phyloP scores from a whole-genome alignment of 345 rosid genomes.

The Brassica carinata region DNA sequence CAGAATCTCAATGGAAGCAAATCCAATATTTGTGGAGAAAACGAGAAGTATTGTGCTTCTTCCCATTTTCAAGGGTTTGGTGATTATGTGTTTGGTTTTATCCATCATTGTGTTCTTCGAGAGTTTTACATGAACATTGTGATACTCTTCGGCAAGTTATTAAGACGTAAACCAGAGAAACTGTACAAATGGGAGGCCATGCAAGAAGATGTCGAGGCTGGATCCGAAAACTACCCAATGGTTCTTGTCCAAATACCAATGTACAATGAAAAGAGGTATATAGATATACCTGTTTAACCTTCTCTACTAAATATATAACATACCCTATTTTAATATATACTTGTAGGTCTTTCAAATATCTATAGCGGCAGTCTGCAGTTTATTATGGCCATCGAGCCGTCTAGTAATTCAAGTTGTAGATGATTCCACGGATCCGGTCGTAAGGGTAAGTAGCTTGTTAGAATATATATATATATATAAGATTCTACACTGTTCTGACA shows the following conservation, averaged over 20 bases:
- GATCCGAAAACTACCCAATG: conserved; percentile 38
- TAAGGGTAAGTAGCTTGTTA: conserved; percentile 40
- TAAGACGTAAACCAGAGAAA: conserved; percentile 43
- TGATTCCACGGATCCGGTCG: conserved; percentile 60
- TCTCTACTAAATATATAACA: too few relatives aligned
- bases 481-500: not conserved
- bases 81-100: conserved; percentile 51
- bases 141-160: conserved; percentile 45
- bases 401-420: conserved; percentile 63
- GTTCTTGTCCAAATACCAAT: conserved; percentile 46
- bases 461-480: not conserved
- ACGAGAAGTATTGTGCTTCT: conserved; percentile 46
- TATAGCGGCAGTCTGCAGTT: conserved; percentile 59
- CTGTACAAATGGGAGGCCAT: conserved; percentile 50
- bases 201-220: conserved; percentile 54
- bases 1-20: conserved; percentile 22
- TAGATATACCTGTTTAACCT: not conserved
- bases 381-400: conserved; percentile 59
- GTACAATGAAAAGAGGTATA: conserved; percentile 45
- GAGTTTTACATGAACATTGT: conserved; percentile 54
- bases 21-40: conserved; percentile 38
- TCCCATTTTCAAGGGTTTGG: conserved; percentile 44
- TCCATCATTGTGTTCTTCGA: conserved; percentile 57
- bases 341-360: conserved; percentile 60
- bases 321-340: too few relatives aligned